phyloP scores from a whole-genome alignment of 805 yeast species.

The Yarrowia alimentaria region DNA sequence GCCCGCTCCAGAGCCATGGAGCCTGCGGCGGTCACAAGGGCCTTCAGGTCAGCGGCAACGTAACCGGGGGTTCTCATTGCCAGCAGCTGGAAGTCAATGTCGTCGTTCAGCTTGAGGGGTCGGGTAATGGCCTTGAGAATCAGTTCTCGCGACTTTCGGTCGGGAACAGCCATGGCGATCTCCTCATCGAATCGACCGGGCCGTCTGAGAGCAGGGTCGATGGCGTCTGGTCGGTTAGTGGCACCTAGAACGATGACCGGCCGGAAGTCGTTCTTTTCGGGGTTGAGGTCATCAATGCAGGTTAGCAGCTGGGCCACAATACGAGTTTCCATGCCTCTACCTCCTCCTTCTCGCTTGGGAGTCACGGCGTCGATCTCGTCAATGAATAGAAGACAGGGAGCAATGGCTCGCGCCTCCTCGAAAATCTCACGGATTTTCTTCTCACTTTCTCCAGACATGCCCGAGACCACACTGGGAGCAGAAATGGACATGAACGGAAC shows the following conservation, averaged over 20 bases:
- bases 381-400: constrained; percentile 89
- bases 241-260: constrained; percentile 96
- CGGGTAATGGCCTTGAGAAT: constrained; percentile 74
- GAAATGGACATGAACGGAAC: constrained; percentile 89
- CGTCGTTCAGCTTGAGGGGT: constrained; percentile 63
- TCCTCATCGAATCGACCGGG: constrained; percentile 97
- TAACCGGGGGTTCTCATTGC: constrained; percentile 96
- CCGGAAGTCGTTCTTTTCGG: constrained; percentile 85
- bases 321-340: constrained; percentile 95
- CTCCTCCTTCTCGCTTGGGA: constrained; percentile 97
- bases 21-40: constrained; percentile 93
- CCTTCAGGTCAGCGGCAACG: constrained; percentile 96
- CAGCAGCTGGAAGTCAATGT: constrained; percentile 64
- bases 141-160: constrained; percentile 72
- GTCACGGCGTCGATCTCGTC: constrained; percentile 98
- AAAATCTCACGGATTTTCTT: constrained; percentile 89
- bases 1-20: constrained; percentile 90
- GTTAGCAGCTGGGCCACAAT: constrained; percentile 95
- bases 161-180: constrained; percentile 91
- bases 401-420: constrained; percentile 84
- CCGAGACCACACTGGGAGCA: constrained; percentile 95
- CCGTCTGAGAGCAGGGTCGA: constrained; percentile 91
- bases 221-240: constrained; percentile 91
- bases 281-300: constrained; percentile 85
- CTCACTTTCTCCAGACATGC: constrained; percentile 99